Evolutionary conservation across 2,329 filamentous ascomycete genomes (phyloP).

Genomic region (Hypocreales sp.): DNA sequence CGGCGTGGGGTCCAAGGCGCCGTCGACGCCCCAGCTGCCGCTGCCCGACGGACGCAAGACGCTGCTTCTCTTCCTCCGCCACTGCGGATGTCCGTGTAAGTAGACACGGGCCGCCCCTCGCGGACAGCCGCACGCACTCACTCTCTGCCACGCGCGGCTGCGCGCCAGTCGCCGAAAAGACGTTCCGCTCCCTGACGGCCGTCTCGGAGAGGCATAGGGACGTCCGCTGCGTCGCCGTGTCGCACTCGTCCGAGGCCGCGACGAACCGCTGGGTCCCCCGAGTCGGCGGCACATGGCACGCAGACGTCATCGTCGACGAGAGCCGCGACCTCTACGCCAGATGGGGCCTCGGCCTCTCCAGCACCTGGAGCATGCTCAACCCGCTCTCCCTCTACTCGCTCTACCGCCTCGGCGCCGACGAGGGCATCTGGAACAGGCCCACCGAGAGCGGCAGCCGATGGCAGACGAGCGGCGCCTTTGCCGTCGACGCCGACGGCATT

Average conservation of each 20-base stretch:
- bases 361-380: conserved; percentile 46
- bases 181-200: conserved; percentile 37
- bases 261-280: conserved; percentile 42
- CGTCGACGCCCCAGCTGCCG: conserved; percentile 32
- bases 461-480: conserved; percentile 54
- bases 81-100: conserved; percentile 63
- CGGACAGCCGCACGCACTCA: too few species aligned
- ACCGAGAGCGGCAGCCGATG: conserved; percentile 52
- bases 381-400: conserved; percentile 41
- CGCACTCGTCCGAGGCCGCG: conserved; percentile 36
- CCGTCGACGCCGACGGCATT: conserved; percentile 17
- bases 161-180: conserved; percentile 48
- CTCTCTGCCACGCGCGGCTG: too few species aligned
- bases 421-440: conserved; percentile 50
- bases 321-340: conserved; percentile 42
- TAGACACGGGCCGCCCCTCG: too few species aligned
- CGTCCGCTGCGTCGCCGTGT: conserved; percentile 44
- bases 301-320: conserved; percentile 44
- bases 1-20: conserved; percentile 37
- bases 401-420: conserved; percentile 40
- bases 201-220: conserved; percentile 32
- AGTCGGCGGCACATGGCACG: conserved; percentile 39
- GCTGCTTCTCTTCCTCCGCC: conserved; percentile 52
- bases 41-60: conserved; percentile 40
- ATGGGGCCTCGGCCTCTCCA: conserved; percentile 50